Evolutionary conservation across 805 yeast species (phyloP).

Genomic region (Hanseniaspora singularis): DNA sequence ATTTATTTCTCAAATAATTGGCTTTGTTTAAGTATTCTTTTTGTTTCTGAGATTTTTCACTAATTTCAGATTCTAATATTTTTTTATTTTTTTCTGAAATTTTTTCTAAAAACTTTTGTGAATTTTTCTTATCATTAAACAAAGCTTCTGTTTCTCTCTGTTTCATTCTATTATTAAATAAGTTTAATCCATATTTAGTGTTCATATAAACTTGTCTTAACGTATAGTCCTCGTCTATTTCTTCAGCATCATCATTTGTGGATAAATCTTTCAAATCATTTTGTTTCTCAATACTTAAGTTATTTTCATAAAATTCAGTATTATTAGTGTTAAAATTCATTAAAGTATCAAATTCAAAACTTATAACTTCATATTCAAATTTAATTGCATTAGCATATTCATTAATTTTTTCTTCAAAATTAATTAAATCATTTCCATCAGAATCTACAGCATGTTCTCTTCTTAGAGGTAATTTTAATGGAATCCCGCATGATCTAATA

Average conservation of each 20-base stretch:
- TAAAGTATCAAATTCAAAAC: slow-evolving; percentile 24
- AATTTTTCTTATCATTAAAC: slow-evolving; percentile 58
- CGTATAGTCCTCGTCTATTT: slow-evolving; percentile 18
- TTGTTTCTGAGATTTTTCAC: slow-evolving; percentile 30
- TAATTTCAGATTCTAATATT: slow-evolving; percentile 33
- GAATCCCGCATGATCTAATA: not conserved
- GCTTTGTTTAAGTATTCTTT: slow-evolving; percentile 24
- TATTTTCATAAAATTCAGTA: slow-evolving; percentile 12
- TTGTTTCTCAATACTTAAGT: not conserved
- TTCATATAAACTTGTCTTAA: slow-evolving; percentile 20
- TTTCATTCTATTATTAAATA: slow-evolving; percentile 38
- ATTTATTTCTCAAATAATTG: slow-evolving; percentile 21
- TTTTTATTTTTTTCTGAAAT: slow-evolving; percentile 43
- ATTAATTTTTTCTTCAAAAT: slow-evolving; percentile 24
- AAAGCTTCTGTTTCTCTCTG: slow-evolving; percentile 53
- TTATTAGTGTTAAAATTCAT: slow-evolving; percentile 16
- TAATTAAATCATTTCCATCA: slow-evolving; percentile 18
- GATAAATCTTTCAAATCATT: not conserved
- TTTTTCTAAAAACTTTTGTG: slow-evolving; percentile 60
- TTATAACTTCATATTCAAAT: slow-evolving; percentile 20
- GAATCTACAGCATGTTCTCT: not conserved
- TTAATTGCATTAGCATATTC: slow-evolving; percentile 22
- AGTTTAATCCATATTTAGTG: slow-evolving; percentile 23
- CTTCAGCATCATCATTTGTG: slow-evolving; percentile 5
- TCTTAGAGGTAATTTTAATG: slow-evolving; percentile 13